Base-by-base conservation (phyloP, 352 stramenopile species). In the Phytophthora ramorum region DNA sequence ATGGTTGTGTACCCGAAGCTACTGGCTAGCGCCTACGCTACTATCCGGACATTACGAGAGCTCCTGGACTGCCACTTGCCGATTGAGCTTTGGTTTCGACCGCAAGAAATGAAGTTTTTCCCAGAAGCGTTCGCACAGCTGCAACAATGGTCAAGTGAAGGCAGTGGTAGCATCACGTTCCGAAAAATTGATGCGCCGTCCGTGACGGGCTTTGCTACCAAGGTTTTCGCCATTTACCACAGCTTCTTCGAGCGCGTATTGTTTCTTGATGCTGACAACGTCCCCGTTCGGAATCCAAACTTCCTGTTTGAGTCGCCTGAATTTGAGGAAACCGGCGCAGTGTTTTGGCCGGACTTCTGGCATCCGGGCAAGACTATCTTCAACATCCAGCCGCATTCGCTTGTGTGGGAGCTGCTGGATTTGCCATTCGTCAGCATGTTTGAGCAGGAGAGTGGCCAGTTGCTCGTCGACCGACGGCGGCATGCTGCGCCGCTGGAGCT, bases 291-390 rank as follows among this genome's bases (percentile, higher is more conserved):
- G 2, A 59, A 88, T 30, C 81, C 81, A 37, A 83, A 41, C 17
- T 85, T 81, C n/a, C 32, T 90, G 24, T 90, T 90, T 66, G 46
- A 63, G 0, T 63, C 62, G 0, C 28, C 32, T 2, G 76, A 79
- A 37, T 90, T 84, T 43, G 26, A 40, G 9, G 32, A 62, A 8
- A 75, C 51, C 3, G 80, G 81, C 0, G 80, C 84, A 7, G 35
- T 92, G 3, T 91, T 92, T 58, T 92, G 82, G 82, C 83, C 83
- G 2, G 83, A 91, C 47, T 89, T 88, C 48, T 91, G 78, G 78
- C 81, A 90, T 51, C 76, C 79, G 13, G 49, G 19, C 32, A 70
- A 81, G 28, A 81, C 76, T 5, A 86, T 88, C 37, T 89, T 89
- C 66, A 89, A 89, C 44, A 75, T 89, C 34, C 74, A 89, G 47